Evolutionary conservation across 2,329 filamentous ascomycete genomes (phyloP).

Genomic region (Reticulascus tulasneorum): DNA sequence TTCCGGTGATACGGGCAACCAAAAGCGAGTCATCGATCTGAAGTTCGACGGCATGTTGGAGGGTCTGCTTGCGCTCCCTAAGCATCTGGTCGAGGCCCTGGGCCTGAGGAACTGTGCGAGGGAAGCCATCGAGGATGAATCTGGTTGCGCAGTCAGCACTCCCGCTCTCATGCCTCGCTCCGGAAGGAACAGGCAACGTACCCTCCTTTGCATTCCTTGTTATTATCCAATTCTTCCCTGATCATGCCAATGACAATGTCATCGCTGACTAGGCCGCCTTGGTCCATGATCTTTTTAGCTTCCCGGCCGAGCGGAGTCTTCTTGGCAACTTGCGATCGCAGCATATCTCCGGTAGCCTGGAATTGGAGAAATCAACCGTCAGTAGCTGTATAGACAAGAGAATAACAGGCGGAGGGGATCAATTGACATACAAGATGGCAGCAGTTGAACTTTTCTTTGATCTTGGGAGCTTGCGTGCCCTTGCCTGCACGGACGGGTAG

Average conservation of each 20-base stretch:
- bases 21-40: conserved; percentile 94
- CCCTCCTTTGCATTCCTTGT: conserved; percentile 96
- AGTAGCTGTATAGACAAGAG: conserved; percentile 4
- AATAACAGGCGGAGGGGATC: conserved; percentile 2
- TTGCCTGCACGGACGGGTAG: conserved; percentile 64
- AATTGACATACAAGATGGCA: conserved; percentile 79
- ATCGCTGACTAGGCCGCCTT: conserved; percentile 94
- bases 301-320: conserved; percentile 92
- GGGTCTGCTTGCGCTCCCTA: conserved; percentile 67
- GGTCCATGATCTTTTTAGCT: conserved; percentile 99
- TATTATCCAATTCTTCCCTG: conserved; percentile 90
- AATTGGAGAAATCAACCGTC: conserved; percentile 12
- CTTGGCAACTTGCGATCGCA: conserved; percentile 95
- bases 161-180: background rate
- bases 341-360: conserved; percentile 97
- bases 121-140: conserved; percentile 99
- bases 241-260: conserved; percentile 99
- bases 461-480: conserved; percentile 95
- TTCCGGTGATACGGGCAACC: conserved; percentile 93
- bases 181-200: conserved; percentile 39
- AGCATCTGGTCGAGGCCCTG: conserved; percentile 95
- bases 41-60: conserved; percentile 94
- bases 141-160: conserved; percentile 41
- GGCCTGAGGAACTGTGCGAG: conserved; percentile 91
- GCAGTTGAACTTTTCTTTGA: conserved; percentile 96